Evolutionary conservation across 345 rosid species (phyloP).

Genomic region (Bruguiera gymnorhiza): DNA sequence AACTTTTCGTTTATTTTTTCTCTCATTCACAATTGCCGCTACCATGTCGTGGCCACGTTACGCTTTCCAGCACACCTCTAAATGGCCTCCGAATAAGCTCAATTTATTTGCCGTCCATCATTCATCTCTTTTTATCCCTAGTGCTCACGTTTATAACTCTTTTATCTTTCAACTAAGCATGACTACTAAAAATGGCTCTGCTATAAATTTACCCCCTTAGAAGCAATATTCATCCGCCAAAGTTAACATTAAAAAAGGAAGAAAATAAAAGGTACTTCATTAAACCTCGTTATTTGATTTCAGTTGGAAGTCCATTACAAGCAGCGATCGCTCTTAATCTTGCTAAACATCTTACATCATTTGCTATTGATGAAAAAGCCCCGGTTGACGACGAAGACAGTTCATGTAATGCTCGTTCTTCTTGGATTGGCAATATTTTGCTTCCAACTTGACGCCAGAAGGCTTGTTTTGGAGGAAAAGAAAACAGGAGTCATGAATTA

Average conservation of each 20-base stretch:
- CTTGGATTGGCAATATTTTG: slow-evolving; percentile 18
- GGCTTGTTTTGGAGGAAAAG: slow-evolving; percentile 7
- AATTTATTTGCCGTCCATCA: slow-evolving; percentile 17
- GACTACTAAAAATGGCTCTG: slow-evolving; percentile 12
- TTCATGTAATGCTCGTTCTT: slow-evolving; percentile 9
- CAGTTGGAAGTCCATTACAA: not conserved
- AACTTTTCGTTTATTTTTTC: slow-evolving; percentile 1
- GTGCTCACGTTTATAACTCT: not conserved
- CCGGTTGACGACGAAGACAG: slow-evolving; percentile 26
- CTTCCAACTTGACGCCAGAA: slow-evolving; percentile 26
- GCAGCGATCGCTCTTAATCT: not conserved
- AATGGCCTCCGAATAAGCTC: slow-evolving; percentile 6
- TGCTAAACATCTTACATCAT: not conserved
- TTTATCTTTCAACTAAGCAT: slow-evolving; percentile 18
- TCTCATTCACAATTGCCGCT: slow-evolving; percentile 6
- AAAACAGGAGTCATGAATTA: not conserved
- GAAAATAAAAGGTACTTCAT: slow-evolving; percentile 9
- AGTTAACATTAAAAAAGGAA: slow-evolving; percentile 12
- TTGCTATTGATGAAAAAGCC: not conserved
- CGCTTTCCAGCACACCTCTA: not conserved
- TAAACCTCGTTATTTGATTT: not conserved
- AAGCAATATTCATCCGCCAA: slow-evolving; percentile 11
- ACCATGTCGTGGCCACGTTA: not conserved
- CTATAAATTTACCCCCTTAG: slow-evolving; percentile 19
- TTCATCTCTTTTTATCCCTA: slow-evolving; percentile 8